Conservation (phyloP, 176 grass and related monocot genomes). For the Hyparrhenia diplandra region DNA sequence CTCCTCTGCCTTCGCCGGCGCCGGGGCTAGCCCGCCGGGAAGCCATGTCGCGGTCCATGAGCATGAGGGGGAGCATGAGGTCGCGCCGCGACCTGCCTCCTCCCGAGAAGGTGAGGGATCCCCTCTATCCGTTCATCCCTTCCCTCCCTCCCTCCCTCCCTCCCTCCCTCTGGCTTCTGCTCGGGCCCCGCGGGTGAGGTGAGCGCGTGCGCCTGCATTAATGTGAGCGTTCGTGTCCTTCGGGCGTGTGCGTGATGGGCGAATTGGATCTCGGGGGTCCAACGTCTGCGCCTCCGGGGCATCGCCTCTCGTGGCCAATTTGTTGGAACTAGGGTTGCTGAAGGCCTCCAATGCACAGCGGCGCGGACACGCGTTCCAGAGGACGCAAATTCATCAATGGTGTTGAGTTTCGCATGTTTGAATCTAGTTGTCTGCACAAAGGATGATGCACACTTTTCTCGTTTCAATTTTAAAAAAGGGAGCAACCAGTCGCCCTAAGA, state of each 20-base stretch:
- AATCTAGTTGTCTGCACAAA: too few species aligned
- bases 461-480: too few species aligned
- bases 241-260: background rate
- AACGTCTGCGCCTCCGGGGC: background rate
- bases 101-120: slow-evolving; percentile 60
- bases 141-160: too few species aligned
- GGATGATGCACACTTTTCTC: too few species aligned
- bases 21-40: background rate
- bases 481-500: too few species aligned
- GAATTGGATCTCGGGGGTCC: slow-evolving; percentile 21
- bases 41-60: slow-evolving; percentile 72
- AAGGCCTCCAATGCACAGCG: background rate
- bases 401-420: too few species aligned
- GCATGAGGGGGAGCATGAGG: slow-evolving; percentile 63
- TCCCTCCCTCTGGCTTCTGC: background rate
- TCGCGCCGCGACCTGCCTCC: slow-evolving; percentile 69
- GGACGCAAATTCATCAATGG: background rate
- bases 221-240: background rate
- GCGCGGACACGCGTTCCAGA: background rate
- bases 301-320: background rate
- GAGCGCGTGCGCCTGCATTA: background rate
- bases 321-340: slow-evolving; percentile 41
- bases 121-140: background rate
- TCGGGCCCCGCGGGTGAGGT: background rate
- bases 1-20: background rate